Evolutionary conservation across 305 asterid genomes (phyloP).

Genomic region (Fraxinus ornus): DNA sequence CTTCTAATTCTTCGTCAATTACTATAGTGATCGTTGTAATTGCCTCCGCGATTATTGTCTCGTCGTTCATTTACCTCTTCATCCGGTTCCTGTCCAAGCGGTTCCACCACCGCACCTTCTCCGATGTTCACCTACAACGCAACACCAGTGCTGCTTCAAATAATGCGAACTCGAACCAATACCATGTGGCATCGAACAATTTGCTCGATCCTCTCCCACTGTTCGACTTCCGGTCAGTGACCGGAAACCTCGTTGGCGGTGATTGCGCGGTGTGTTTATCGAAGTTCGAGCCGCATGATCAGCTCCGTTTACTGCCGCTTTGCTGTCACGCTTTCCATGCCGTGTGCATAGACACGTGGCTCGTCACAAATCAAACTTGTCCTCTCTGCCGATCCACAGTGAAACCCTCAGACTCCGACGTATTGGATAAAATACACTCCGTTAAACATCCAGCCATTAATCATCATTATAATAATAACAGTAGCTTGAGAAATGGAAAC

Average conservation of each 20-base stretch:
- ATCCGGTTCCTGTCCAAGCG: constrained; percentile 67
- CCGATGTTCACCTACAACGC: constrained; percentile 46
- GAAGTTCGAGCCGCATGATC: constrained; percentile 70
- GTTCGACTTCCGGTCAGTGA: constrained; percentile 61
- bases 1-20: constrained; percentile 43
- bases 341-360: constrained; percentile 87
- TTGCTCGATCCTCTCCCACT: constrained; percentile 64
- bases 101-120: constrained; percentile 39
- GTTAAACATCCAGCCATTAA: constrained; percentile 14
- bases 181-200: background rate
- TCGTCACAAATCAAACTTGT: constrained; percentile 65
- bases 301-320: constrained; percentile 70
- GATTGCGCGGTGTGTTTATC: constrained; percentile 93
- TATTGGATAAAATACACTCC: constrained; percentile 46
- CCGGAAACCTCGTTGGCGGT: constrained; percentile 61
- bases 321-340: constrained; percentile 97
- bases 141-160: background rate
- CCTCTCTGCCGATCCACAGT: constrained; percentile 91
- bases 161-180: background rate
- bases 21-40: constrained; percentile 53
- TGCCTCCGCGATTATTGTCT: constrained; percentile 64
- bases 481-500: constrained; percentile 19
- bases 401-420: constrained; percentile 57
- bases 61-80: constrained; percentile 71
- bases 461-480: background rate